These are phyloP conservation scores for Cercospora nicotianae DNA, from an alignment of 2,329 filamentous ascomycete species.

Conservation along the genomic window DNA sequence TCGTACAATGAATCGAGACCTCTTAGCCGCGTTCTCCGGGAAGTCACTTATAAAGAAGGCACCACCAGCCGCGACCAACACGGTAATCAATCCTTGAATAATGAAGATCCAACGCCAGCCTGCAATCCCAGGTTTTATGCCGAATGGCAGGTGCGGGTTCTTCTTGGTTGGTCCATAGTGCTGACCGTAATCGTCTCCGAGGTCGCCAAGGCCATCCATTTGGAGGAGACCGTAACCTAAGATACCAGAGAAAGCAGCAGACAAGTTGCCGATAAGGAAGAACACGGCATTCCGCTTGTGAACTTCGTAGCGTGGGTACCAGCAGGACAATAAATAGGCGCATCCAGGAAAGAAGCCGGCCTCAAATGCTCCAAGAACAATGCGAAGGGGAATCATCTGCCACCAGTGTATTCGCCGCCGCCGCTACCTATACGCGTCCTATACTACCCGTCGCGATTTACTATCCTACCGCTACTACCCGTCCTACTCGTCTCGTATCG, in stretches of 20 bases:
- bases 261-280: constrained; percentile 52
- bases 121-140: constrained; percentile 40
- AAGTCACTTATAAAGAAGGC: constrained; percentile 51
- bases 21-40: constrained; percentile 43
- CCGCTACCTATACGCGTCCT: no score
- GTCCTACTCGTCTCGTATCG: no score
- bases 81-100: constrained; percentile 46
- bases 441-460: no score
- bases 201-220: constrained; percentile 50
- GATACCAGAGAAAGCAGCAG: constrained; percentile 52
- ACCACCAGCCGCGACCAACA: constrained; percentile 42
- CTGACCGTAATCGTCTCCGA: constrained; percentile 36
- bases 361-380: constrained; percentile 64
- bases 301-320: constrained; percentile 41
- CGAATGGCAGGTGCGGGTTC: constrained; percentile 28
- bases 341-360: constrained; percentile 55
- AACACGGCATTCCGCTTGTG: constrained; percentile 47
- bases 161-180: constrained; percentile 37
- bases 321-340: constrained; percentile 71
- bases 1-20: constrained; percentile 36
- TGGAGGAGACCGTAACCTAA: constrained; percentile 40
- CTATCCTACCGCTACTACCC: no score
- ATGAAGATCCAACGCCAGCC: constrained; percentile 51
- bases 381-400: constrained; percentile 56
- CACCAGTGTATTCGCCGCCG: constrained; percentile 52